These are phyloP conservation scores for Penicillium griseofulvum DNA, from an alignment of 2,329 filamentous ascomycete species.

Conservation along the genomic window DNA sequence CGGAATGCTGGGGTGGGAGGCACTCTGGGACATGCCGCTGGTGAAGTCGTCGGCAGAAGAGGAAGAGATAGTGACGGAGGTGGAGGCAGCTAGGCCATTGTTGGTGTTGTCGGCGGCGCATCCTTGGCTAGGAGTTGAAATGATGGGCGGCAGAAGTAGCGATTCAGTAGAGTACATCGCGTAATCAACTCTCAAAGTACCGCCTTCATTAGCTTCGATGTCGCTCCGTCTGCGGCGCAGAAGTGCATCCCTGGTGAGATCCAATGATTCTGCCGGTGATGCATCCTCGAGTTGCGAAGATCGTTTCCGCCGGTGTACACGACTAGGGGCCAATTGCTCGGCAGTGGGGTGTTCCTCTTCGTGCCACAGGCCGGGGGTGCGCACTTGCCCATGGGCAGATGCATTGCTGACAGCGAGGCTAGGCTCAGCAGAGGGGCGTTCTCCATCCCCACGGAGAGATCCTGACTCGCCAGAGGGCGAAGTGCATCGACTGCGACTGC, in stretches of 20 bases:
- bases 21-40: conserved; percentile 49
- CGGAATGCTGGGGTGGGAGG: conserved; percentile 49
- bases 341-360: conserved; percentile 20
- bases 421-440: conserved; percentile 38
- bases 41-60: conserved; percentile 46
- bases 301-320: conserved; percentile 36
- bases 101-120: conserved; percentile 19
- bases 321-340: conserved; percentile 10
- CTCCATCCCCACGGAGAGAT: conserved; percentile 36
- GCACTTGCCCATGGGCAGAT: conserved; percentile 45
- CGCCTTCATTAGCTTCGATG: conserved; percentile 21
- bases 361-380: conserved; percentile 38
- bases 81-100: conserved; percentile 34
- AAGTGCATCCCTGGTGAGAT: conserved; percentile 35
- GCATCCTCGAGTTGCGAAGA: conserved; percentile 37
- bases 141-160: conserved; percentile 16
- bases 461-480: conserved; percentile 36
- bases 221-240: conserved; percentile 33
- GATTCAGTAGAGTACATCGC: conserved; percentile 26
- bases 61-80: conserved; percentile 46
- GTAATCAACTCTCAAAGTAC: conserved; percentile 22
- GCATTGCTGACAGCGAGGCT: conserved; percentile 46
- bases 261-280: conserved; percentile 35
- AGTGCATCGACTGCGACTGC: conserved; percentile 38
- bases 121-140: conserved; percentile 14